Conservation (phyloP, 1,284 basidiomycete species). For the Anthracocystis panici-leucophaei region DNA sequence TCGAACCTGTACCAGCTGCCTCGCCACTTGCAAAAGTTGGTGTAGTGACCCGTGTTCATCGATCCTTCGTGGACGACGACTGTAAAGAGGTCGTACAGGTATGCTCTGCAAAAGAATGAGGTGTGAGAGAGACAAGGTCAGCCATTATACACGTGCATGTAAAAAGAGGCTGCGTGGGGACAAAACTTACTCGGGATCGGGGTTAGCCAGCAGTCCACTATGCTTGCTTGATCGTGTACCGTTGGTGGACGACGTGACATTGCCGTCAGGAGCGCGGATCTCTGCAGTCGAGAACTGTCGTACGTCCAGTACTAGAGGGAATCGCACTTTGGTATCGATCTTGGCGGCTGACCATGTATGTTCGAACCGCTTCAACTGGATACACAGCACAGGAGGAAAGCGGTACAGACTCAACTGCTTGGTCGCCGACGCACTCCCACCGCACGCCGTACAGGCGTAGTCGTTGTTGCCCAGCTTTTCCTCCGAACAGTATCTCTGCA, state of each 20-base stretch:
- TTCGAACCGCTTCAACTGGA: slow-evolving; percentile 98
- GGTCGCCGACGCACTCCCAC: slow-evolving; percentile 41
- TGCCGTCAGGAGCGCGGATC: slow-evolving; percentile 34
- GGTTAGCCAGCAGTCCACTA: slow-evolving; percentile 20
- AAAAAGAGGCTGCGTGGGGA: neutral
- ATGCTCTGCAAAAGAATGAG: slow-evolving; percentile 69
- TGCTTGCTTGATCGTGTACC: slow-evolving; percentile 2
- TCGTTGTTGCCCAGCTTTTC: slow-evolving; percentile 61
- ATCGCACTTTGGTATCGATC: slow-evolving; percentile 84
- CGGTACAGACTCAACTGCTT: slow-evolving; percentile 86
- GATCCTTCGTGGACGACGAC: slow-evolving; percentile 92
- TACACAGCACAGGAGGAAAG: slow-evolving; percentile 89
- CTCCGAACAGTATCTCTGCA: slow-evolving; percentile 60
- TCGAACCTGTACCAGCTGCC: slow-evolving; percentile 91
- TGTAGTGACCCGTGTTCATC: slow-evolving; percentile 94
- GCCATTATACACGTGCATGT: neutral
- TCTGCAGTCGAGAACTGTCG: slow-evolving; percentile 80
- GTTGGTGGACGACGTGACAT: neutral
- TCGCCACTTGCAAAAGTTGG: slow-evolving; percentile 81
- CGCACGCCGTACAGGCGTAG: slow-evolving; percentile 73
- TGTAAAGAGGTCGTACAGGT: slow-evolving; percentile 85
- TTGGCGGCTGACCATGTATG: slow-evolving; percentile 78
- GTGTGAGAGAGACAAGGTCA: neutral
- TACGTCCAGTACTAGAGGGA: slow-evolving; percentile 88
- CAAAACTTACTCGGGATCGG: slow-evolving; percentile 34